Evolutionary conservation across 148 eudicot species (phyloP).

Genomic region (Cornus controversa): DNA sequence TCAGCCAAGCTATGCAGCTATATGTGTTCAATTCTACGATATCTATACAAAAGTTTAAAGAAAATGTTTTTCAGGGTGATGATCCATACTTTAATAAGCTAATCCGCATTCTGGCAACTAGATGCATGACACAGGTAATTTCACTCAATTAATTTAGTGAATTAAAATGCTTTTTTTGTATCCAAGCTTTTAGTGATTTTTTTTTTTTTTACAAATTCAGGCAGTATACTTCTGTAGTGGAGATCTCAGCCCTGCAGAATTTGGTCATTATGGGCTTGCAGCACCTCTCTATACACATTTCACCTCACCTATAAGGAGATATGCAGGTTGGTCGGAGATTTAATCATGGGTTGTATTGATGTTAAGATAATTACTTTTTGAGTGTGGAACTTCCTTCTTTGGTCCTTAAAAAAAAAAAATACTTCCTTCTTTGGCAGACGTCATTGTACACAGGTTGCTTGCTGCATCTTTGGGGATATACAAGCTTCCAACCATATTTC

Average conservation of each 20-base stretch:
- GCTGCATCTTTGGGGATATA: slow-evolving; percentile 89
- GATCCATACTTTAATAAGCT: slow-evolving; percentile 97
- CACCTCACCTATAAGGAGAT: slow-evolving; percentile 96
- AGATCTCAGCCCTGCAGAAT: slow-evolving; percentile 90
- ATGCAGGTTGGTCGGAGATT: slow-evolving; percentile 58
- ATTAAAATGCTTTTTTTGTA: slow-evolving; percentile 4
- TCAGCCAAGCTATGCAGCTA: too few relatives aligned
- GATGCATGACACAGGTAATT: slow-evolving; percentile 96
- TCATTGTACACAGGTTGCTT: slow-evolving; percentile 90
- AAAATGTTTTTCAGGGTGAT: slow-evolving; percentile 54
- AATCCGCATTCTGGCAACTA: slow-evolving; percentile 91
- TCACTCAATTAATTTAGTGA: slow-evolving; percentile 4
- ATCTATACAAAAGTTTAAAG: neutral
- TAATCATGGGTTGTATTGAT: neutral
- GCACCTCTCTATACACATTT: slow-evolving; percentile 91
- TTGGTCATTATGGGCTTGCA: slow-evolving; percentile 89
- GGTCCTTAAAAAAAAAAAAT: neutral
- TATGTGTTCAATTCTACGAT: too few relatives aligned
- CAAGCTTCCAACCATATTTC: slow-evolving; percentile 78
- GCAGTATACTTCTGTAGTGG: slow-evolving; percentile 98
- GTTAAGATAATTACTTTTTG: neutral
- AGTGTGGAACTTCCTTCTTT: slow-evolving; percentile 8
- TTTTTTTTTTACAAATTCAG: slow-evolving; percentile 34
- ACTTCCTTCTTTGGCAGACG: slow-evolving; percentile 52
- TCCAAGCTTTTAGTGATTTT: neutral